phyloP scores from a whole-genome alignment of 2,329 filamentous ascomycete species.

The Claviceps spartinae region DNA sequence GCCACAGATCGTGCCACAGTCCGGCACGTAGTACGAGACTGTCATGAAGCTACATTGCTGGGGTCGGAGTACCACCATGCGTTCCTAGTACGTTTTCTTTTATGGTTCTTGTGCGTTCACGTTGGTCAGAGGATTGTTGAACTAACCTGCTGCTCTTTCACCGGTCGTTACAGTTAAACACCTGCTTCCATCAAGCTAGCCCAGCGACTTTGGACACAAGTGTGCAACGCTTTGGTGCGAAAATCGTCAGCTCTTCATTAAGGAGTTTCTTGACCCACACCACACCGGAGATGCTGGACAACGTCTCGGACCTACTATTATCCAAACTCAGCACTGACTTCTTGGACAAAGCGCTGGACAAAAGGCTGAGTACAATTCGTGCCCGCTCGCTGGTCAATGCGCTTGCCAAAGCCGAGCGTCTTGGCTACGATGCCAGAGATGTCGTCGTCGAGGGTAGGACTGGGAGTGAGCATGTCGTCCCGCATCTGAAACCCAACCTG shows the following conservation, averaged over 20 bases:
- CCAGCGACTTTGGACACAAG: slow-evolving; percentile 23
- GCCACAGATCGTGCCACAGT: slow-evolving; percentile 30
- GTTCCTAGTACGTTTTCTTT: slow-evolving; percentile 33
- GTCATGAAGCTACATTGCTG: slow-evolving; percentile 35
- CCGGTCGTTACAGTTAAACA: slow-evolving; percentile 29
- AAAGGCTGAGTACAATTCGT: slow-evolving; percentile 38
- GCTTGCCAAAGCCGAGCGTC: slow-evolving; percentile 40
- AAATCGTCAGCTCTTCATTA: slow-evolving; percentile 27
- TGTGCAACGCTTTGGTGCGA: slow-evolving; percentile 32
- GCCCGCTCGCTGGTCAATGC: slow-evolving; percentile 42
- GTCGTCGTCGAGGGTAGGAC: slow-evolving; percentile 28
- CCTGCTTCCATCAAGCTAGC: slow-evolving; percentile 31
- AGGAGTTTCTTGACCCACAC: slow-evolving; percentile 29
- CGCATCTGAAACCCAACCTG: slow-evolving; percentile 12
- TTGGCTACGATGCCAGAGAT: slow-evolving; percentile 41
- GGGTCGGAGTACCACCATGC: slow-evolving; percentile 39
- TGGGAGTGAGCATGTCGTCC: slow-evolving; percentile 24
- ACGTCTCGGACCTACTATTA: slow-evolving; percentile 29
- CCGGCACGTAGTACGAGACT: slow-evolving; percentile 33
- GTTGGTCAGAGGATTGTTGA: neutral
- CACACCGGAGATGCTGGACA: slow-evolving; percentile 28
- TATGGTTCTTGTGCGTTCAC: too few species aligned
- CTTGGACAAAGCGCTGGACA: slow-evolving; percentile 38
- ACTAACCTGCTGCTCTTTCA: slow-evolving; percentile 12
- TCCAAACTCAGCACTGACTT: slow-evolving; percentile 33